Evolutionary conservation across 2,329 filamentous ascomycete genomes (phyloP).

Genomic region (Teratosphaeriaceae sp.): DNA sequence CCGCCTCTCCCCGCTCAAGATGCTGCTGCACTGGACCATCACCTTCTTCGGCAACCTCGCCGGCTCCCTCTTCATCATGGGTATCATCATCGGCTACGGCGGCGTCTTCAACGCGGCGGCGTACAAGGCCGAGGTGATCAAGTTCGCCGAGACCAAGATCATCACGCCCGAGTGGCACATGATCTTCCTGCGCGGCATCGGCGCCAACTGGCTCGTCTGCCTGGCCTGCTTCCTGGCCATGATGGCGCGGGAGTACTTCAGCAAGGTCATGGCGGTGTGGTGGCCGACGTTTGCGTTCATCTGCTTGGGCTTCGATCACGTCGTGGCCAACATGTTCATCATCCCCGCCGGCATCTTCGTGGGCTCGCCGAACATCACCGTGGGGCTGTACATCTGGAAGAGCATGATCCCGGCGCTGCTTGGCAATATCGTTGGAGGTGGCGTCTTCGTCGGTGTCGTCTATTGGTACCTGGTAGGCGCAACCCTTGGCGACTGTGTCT

Average conservation of each 20-base stretch:
- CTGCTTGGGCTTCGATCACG: constrained; percentile 42
- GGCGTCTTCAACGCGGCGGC: constrained; percentile 27
- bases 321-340: constrained; percentile 42
- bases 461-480: constrained; percentile 29
- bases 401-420: constrained; percentile 47
- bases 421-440: constrained; percentile 52
- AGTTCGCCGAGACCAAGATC: constrained; percentile 43
- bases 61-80: constrained; percentile 22
- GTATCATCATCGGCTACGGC: constrained; percentile 25
- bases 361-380: constrained; percentile 37
- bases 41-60: constrained; percentile 26
- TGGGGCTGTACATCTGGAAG: constrained; percentile 52
- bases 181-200: constrained; percentile 49
- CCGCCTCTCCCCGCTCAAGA: constrained; percentile 19
- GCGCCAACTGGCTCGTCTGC: constrained; percentile 52
- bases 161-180: constrained; percentile 43
- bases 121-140: constrained; percentile 40
- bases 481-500: not conserved
- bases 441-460: constrained; percentile 53
- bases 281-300: constrained; percentile 52
- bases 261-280: constrained; percentile 51
- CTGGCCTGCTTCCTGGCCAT: constrained; percentile 45
- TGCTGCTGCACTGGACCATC: constrained; percentile 19
- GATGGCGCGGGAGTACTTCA: constrained; percentile 44
- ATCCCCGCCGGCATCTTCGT: constrained; percentile 45